Percentiles rank a stretch among this genome's conserved stretches.
Evolutionary conservation across 495 filamentous ascomycete genomes (phyloP).

Genomic region (Podospora bellae-mahoneyi): DNA sequence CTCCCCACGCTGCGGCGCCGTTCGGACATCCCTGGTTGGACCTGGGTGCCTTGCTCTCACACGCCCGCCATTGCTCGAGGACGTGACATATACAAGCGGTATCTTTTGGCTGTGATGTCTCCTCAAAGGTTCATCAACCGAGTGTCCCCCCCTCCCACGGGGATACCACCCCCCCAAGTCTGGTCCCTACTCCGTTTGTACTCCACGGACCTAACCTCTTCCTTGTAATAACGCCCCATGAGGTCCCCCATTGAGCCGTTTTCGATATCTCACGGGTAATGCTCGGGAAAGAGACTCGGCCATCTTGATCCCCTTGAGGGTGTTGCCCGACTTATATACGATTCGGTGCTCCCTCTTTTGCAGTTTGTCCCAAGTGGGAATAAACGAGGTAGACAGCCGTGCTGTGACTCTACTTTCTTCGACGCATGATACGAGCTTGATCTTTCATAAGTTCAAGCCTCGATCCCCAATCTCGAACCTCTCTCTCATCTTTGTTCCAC

Average conservation of each 20-base stretch:
- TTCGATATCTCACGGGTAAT: slow-evolving; percentile 24
- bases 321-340: slow-evolving; percentile 18
- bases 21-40: slow-evolving; percentile 30
- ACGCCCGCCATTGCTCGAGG: slow-evolving; percentile 14
- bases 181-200: slow-evolving; percentile 14
- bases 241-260: slow-evolving; percentile 16
- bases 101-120: slow-evolving; percentile 14
- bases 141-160: slow-evolving; percentile 7
- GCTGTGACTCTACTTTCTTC: slow-evolving; percentile 13
- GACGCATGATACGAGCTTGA: background rate
- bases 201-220: slow-evolving; percentile 5
- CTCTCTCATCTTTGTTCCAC: background rate
- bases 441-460: background rate
- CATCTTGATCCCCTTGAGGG: background rate
- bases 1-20: slow-evolving; percentile 32
- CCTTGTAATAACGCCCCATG: slow-evolving; percentile 5
- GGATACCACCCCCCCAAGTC: slow-evolving; percentile 10
- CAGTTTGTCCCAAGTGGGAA: background rate
- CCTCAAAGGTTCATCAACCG: slow-evolving; percentile 6
- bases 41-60: slow-evolving; percentile 10
- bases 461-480: background rate
- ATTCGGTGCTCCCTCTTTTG: slow-evolving; percentile 8
- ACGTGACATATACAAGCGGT: slow-evolving; percentile 18
- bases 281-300: slow-evolving; percentile 15
- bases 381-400: slow-evolving; percentile 12